These are phyloP conservation scores for Penicillium bialowiezense DNA, from an alignment of 495 filamentous ascomycete genomes.

Conservation along the genomic window DNA sequence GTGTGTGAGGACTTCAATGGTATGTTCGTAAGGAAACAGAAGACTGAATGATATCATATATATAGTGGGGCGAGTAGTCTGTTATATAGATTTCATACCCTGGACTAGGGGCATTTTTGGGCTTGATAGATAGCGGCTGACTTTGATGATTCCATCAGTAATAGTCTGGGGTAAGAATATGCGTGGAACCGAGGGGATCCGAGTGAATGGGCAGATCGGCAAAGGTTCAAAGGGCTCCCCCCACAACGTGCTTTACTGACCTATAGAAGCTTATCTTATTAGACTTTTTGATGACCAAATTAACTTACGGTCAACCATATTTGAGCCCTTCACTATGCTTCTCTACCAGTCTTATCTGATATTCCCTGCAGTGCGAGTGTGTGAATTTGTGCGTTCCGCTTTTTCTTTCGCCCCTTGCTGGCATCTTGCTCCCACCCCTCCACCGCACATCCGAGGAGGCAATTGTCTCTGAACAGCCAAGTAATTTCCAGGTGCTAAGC, in stretches of 20 bases:
- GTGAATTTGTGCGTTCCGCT: too few relatives aligned
- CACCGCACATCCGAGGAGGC: too few relatives aligned
- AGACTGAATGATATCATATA: constrained; percentile 1
- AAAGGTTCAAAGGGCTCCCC: background rate
- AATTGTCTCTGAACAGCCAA: too few relatives aligned
- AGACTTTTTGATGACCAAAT: background rate
- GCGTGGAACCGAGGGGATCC: background rate
- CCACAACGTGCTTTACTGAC: background rate
- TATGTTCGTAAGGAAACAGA: background rate
- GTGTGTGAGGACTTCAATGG: background rate
- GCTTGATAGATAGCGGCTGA: background rate
- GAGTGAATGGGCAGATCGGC: background rate
- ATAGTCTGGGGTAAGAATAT: background rate
- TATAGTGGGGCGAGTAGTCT: background rate
- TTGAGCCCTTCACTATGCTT: too few relatives aligned
- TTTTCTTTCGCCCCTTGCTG: too few relatives aligned
- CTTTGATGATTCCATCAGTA: background rate
- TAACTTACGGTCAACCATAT: background rate
- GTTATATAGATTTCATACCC: background rate
- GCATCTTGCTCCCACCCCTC: too few relatives aligned
- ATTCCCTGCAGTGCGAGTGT: too few relatives aligned
- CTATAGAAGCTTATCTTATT: background rate
- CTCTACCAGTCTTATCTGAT: too few relatives aligned
- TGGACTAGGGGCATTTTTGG: too few relatives aligned
- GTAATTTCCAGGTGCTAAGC: too few relatives aligned